Evolutionary conservation across 192 early-diverging fungal genomes (phyloP).

Genomic region (Linnemannia schmuckeri): DNA sequence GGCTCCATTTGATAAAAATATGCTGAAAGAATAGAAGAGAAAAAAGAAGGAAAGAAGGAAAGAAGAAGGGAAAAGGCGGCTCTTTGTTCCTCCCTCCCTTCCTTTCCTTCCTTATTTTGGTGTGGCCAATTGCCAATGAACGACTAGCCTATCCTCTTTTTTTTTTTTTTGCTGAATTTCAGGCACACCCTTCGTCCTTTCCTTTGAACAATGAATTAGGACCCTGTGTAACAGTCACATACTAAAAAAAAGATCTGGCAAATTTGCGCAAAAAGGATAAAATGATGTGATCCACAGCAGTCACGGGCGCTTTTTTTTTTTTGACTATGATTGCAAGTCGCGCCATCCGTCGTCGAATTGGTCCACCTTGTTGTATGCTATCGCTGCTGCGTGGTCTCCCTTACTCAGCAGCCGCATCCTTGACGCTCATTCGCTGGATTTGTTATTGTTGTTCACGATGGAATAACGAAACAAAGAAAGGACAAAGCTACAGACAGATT

Average conservation of each 20-base stretch:
- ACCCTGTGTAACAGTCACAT: not conserved
- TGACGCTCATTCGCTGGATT: slow-evolving; percentile 26
- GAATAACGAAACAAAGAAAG: not conserved
- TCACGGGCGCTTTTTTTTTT: not conserved
- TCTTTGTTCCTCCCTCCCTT: not conserved
- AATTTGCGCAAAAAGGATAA: slow-evolving; percentile 16
- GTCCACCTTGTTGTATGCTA: not conserved
- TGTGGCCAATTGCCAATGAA: not conserved
- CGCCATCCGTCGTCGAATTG: slow-evolving; percentile 11
- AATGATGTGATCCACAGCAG: slow-evolving; percentile 41
- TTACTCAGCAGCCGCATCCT: slow-evolving; percentile 28
- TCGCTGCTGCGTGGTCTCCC: not conserved
- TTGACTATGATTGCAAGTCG: not conserved
- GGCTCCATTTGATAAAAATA: not conserved
- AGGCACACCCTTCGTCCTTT: not conserved
- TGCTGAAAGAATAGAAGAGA: not conserved
- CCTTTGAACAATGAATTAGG: not conserved
- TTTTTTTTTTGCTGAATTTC: slow-evolving; percentile 1
- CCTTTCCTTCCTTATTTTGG: not conserved
- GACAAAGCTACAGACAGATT: not conserved
- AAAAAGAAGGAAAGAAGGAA: not conserved
- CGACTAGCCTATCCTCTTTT: not conserved
- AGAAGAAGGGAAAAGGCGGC: slow-evolving; percentile 38
- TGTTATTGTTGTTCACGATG: not conserved
- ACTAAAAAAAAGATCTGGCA: not conserved